A percentile compares a stretch with the other conserved stretches of the same genome.
phyloP scores from a whole-genome alignment of 2,329 filamentous ascomycete genomes.

The Trichoderma oligosporum region DNA sequence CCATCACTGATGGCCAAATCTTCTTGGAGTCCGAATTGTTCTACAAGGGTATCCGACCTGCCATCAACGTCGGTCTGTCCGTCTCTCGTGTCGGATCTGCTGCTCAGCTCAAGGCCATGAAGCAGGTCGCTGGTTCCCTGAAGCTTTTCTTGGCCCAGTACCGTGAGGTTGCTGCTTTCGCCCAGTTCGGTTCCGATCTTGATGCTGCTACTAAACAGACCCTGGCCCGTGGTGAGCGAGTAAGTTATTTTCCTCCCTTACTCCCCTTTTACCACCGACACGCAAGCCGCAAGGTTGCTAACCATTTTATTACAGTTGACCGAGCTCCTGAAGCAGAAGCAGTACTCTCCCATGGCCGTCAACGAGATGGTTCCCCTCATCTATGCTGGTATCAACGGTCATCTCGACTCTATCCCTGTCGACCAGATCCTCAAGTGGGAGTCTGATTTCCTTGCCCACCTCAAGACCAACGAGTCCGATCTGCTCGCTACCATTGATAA shows the following conservation, averaged over 20 bases:
- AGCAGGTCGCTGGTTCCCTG: constrained; percentile 98
- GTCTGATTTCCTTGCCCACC: constrained; percentile 85
- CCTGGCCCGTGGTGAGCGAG: constrained; percentile 94
- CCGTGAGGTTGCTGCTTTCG: constrained; percentile 99
- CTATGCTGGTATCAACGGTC: constrained; percentile 98
- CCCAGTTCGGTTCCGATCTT: constrained; percentile 99
- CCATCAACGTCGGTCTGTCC: constrained; percentile 99
- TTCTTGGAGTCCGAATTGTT: constrained; percentile 99
- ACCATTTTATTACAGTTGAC: constrained; percentile 56
- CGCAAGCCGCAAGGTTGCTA: background rate
- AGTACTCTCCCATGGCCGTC: constrained; percentile 97
- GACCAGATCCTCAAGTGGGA: constrained; percentile 91
- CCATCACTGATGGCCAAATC: constrained; percentile 99
- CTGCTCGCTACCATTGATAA: constrained; percentile 84
- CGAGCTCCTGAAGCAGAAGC: constrained; percentile 99
- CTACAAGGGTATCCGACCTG: constrained; percentile 99
- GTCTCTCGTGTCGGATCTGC: constrained; percentile 99
- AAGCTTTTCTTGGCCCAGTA: constrained; percentile 99
- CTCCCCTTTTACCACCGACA: background rate
- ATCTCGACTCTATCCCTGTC: constrained; percentile 85
- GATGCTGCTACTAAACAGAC: constrained; percentile 99
- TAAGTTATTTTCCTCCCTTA: constrained; percentile 45
- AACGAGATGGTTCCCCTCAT: constrained; percentile 99
- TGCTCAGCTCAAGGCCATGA: constrained; percentile 99
- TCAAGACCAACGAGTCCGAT: constrained; percentile 85